Base-by-base conservation (phyloP, 768 basidiomycete species). In the Dentipellis fragilis region DNA sequence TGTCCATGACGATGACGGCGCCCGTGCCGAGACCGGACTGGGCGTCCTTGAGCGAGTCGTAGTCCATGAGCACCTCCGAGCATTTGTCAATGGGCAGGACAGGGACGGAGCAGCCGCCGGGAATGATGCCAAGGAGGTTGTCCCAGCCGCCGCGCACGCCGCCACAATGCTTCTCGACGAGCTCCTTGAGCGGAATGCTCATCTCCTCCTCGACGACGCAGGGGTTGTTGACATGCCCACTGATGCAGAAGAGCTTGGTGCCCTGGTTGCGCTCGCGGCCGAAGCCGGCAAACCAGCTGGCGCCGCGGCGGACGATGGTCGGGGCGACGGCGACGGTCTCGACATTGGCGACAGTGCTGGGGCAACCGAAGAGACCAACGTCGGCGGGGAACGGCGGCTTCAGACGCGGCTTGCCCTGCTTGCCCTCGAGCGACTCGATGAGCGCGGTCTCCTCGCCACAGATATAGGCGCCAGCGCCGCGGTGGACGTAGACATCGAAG, bases 321-420 rank as follows among this genome's bases (percentile, higher is more conserved):
- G 94, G 95, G 0, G 95, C 93, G 34, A 98, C 95, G 16, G 94
- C 89, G 54, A 99, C 93, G 8, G 95, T 99, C 76, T 99, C 95
- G 46, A 99, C 95, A 65, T 97, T 99, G 47, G 95, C 94, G 37
- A 99, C 95, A 7, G 95, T 97, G 1, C 93, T 88, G 0, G 95
- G 95, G 69, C 93, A 96, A 0, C 95, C 95, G 65, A 99, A 99
- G 52, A 98, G 77, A 51, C 95, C 95, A 48, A 97, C 95, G 60
- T 98, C 95, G 54, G 95, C 95, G 4, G 95, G 95, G 83, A 98
- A 99, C 42, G 95, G 95, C 4, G 95, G 95, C 77, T 99, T 99
- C 61, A 99, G 77, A 51, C 95, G 80, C 0, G 95, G 95, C 68
- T 99, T 99, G 22, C 95, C 95, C 71, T 97, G 95, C 71, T 99